Evolutionary conservation across 2,329 filamentous ascomycete species (phyloP), one percentile per base, ranked within the genome.

Genomic region (Penicillium digitatum): DNA sequence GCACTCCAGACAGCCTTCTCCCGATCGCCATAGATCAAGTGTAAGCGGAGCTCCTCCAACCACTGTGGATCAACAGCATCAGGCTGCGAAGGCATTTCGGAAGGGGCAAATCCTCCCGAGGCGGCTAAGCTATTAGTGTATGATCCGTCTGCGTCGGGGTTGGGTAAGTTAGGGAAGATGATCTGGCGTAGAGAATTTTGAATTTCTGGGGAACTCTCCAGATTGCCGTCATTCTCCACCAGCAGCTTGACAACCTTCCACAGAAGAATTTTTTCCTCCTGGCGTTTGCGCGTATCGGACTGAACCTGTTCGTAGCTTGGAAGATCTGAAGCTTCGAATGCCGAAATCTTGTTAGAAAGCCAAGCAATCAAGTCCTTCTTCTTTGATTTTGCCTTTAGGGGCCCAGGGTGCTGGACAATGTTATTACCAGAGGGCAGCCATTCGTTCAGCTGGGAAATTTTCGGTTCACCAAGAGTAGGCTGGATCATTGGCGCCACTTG

Each of bases 1-100:
- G 94, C 92, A 60, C 88, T 81, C 93, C 93, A 97, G 0, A 95
- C 89, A 5, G 94, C 94, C 63, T 92, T 90, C 67, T 96, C 91
- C 22, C 91, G 84, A 44, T 97, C 87, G 10, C 95, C 94, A 52
- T 83, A 78, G 9, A 95, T 79, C 5, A 99, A 81, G 65, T 85
- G 80, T 43, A 81, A 85, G 27, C 89, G 87, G 44, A 97, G 80
- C 55, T 86, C 81, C 57, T 90, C 85, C 37, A 95, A 77, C 5
- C 86, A 83, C 1, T 81, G 78, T 6, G 85, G 77, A 71, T 95
- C 88, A 2, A 87, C 80, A 5, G 85, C 80, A 56, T 96, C 90
- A 7, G 85, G 70, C 59, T 78, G 77, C 69, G 81, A 76, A 9
- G 58, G 72, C 27, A 63, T 66, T 20, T 68, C 65, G 0, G 65